phyloP scores from a whole-genome alignment of 169 alveolate genomes.

The Plasmodium yoelii region DNA sequence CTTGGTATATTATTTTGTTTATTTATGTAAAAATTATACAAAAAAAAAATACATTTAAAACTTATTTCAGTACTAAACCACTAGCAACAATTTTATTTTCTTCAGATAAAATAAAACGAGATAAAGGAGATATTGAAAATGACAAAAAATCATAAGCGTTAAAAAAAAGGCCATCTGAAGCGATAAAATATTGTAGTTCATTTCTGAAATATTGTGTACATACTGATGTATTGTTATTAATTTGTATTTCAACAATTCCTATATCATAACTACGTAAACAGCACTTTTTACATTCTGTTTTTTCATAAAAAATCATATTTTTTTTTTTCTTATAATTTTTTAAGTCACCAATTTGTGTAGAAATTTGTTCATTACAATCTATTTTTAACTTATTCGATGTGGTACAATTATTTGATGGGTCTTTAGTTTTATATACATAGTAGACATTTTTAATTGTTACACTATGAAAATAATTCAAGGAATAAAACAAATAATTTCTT shows the following conservation, averaged over 20 bases:
- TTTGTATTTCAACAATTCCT: conserved; percentile 56
- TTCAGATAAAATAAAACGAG: conserved; percentile 76
- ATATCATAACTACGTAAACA: conserved; percentile 65
- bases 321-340: conserved; percentile 38
- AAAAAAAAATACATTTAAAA: neutral
- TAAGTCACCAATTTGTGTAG: conserved; percentile 25
- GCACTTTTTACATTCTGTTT: conserved; percentile 25
- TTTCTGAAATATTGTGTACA: conserved; percentile 39
- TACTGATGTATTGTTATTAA: conserved; percentile 47
- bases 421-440: conserved; percentile 59
- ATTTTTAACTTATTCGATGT: conserved; percentile 11
- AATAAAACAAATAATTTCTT: conserved; percentile 51
- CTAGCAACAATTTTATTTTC: conserved; percentile 72
- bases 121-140: conserved; percentile 58
- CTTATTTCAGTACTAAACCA: conserved; percentile 36
- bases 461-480: conserved; percentile 57
- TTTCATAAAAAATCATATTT: conserved; percentile 35
- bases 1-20: conserved; percentile 18
- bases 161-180: conserved; percentile 51
- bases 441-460: conserved; percentile 52
- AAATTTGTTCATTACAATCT: conserved; percentile 5
- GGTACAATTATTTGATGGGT: conserved; percentile 2
- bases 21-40: neutral
- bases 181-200: conserved; percentile 50
- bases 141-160: conserved; percentile 58